Evolutionary conservation across 805 yeast species (phyloP), one percentile per base, ranked within the genome.

Genomic region (Metschnikowia gruessii): DNA sequence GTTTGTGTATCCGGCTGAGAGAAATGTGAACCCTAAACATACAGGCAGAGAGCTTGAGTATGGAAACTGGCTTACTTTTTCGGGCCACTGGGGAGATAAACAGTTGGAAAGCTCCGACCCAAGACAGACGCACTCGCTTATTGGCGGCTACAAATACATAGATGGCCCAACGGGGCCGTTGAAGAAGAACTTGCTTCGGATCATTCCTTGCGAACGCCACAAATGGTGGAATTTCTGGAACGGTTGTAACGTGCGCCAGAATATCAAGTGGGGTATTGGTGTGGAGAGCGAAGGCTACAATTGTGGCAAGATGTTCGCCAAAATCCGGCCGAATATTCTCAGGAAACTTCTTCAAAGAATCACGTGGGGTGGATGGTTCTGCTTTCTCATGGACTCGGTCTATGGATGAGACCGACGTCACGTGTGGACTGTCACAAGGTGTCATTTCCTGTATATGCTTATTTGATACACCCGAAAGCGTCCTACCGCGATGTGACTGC

Each of bases 121-220:
- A 8, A 74, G 98, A 51, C 98, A 94, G 62, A 77, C 72, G 49
- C 86, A 91, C 82, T 86, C 90, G 51, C 83, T 94, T 2, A 89
- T 87, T 61, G 75, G 74, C 1, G 96, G 94, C 55, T 87, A 91
- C 87, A 80, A 81, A 54, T 88, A 86, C 62, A 90, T 94, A 42
- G 91, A 87, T 58, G 99, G 99, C 0, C 99, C 99, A 2, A 70
- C 78, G 1, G 99, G 99, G 0, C 99, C 99, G 1, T 64, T 94
- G 43, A 72, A 75, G 45, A 92, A 92, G 65, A 85, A 89, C 59
- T 70, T 94, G 45, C 64, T 75, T 40, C 74, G 99, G 36, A 63
- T 69, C 1, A 76, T 80, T 13, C 82, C 94, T 1, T 92, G 99
- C 62, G 95, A 90, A 61, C 69, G 91, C 30, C 74, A 81, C 51